Conservation (phyloP, 768 basidiomycete species). For the Tremella mesenterica region DNA sequence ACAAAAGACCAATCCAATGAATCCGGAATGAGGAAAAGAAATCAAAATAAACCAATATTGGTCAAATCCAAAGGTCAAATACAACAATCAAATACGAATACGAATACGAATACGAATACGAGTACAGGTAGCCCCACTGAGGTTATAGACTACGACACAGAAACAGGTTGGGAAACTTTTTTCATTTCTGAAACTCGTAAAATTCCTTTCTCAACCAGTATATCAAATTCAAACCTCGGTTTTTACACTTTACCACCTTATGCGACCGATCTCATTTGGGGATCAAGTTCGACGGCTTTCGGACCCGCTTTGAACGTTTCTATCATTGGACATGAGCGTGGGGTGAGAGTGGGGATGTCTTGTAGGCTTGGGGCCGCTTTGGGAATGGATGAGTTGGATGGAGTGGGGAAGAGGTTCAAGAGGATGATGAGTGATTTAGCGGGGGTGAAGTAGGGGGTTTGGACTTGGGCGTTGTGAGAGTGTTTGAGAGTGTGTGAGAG, state of each 20-base stretch:
- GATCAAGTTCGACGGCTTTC: conserved; percentile 8
- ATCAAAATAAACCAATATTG: not conserved
- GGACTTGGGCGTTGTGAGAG: not conserved
- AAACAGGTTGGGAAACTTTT: conserved; percentile 21
- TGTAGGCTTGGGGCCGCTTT: conserved; percentile 13
- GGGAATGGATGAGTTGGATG: not conserved
- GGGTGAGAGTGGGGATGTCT: conserved; percentile 9
- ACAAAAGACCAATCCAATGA: not conserved
- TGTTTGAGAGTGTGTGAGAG: not conserved
- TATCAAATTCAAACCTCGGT: conserved; percentile 21
- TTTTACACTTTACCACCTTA: conserved; percentile 3
- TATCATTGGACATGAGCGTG: conserved; percentile 16
- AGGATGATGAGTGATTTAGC: too few species aligned
- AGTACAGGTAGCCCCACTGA: too few species aligned
- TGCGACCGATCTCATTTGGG: conserved; percentile 18
- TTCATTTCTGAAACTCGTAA: conserved; percentile 3
- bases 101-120: too few species aligned
- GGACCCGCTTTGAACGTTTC: conserved; percentile 5
- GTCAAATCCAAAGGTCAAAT: too few species aligned
- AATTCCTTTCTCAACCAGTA: conserved; percentile 1
- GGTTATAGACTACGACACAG: too few species aligned
- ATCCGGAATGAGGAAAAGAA: not conserved
- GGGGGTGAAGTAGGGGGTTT: too few species aligned
- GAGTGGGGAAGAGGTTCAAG: not conserved
- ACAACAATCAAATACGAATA: too few species aligned